Base-by-base conservation (phyloP, 108 stramenopile genomes). In the Nitzschia sp. region DNA sequence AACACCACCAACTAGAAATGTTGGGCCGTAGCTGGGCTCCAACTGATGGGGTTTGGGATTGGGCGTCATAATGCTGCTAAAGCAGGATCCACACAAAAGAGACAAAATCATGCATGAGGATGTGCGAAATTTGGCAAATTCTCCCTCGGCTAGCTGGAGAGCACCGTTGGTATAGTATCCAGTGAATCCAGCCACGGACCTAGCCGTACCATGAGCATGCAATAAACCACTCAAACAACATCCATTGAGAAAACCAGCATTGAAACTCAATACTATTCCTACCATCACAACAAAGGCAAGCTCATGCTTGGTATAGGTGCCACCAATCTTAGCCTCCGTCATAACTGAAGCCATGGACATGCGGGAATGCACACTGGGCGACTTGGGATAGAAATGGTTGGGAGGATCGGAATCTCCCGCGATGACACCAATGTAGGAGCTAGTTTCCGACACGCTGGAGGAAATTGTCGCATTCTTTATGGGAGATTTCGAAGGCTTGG, bases 211-310 rank as follows among this genome's bases (percentile, higher is more conserved):
- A 3, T 57, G 21, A 1, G 14, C 7, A 0, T 56, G 57, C 17
- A 80, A 51, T 41, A 80, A 19, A 6, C 79, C 79, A n/a, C 64
- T 52, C 12, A 80, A 17, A 42, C 79, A 80, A 39, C 67, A 50
- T 29, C 79, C 79, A 54, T 80, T 76, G 37, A 80, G 68, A 43
- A 41, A 80, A 3, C 79, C 79, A 11, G 57, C 71, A 70, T 80
- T 80, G 15, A 76, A 67, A 8, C 29, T 34, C 29, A 34, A 34
- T 5, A 34, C 29, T 3, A 34, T 34, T 5, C 29, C 29, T 1
- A 34, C 29, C 29, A 5, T 5, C 29, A 5, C 5, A 34, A 34
- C 29, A 34, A 34, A 34, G 5, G 29, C 29, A 34, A 34, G 29
- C 5, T 34, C 29, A 5, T 34, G 29, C 29, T 34, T 34, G 29